Evolutionary conservation across 768 basidiomycete species (phyloP), one percentile per base, ranked within the genome.

Genomic region (Kwoniella sp.): DNA sequence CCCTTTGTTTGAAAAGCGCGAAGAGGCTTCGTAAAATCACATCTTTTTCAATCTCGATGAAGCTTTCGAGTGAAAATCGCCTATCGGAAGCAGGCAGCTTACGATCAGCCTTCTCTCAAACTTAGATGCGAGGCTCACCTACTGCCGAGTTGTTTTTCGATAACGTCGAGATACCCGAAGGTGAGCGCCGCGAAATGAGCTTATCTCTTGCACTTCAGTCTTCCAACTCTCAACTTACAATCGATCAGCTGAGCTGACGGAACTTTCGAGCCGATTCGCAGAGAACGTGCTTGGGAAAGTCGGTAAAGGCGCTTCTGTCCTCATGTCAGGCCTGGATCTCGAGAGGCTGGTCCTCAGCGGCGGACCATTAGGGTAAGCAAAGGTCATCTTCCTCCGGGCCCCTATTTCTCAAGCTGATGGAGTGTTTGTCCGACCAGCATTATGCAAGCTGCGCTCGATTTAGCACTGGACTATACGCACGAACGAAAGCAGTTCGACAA

Each of bases 61-160:
- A 33, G 10, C 49, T 10, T 9, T 50, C 10, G 27, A 7, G 19
- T 29, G 12, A 50, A 8, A 44, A 44, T 40, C 15, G 7, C 21
- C 4, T 24, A 25, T 7, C 12, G 17, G 58, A 9, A 27, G 48
- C 13, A 9, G 9, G 21, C 1, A 21, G 22, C 40, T 47, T 40
- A 52, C 13, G 33, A 13, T 6, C 33, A 33, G 13, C 24, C 19
- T 37, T 21, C n/a, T 30, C 13, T 49, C 27, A 24, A 19, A 5
- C 8, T 25, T 63, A 81, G 80, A 97, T 97, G 94, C 83, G 94
- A 70, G 94, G 94, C 40, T 91, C 90, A 64, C 92, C 96, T 71
- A 97, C 94, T 2, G 92, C 91, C 68, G 94, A 97, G 76, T 82
- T 96, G 24, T 87, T 94, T 21, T 96, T 97, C 63, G 91, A 95